phyloP scores from a whole-genome alignment of 768 basidiomycete species.

The Podaxis carcinomalis region DNA sequence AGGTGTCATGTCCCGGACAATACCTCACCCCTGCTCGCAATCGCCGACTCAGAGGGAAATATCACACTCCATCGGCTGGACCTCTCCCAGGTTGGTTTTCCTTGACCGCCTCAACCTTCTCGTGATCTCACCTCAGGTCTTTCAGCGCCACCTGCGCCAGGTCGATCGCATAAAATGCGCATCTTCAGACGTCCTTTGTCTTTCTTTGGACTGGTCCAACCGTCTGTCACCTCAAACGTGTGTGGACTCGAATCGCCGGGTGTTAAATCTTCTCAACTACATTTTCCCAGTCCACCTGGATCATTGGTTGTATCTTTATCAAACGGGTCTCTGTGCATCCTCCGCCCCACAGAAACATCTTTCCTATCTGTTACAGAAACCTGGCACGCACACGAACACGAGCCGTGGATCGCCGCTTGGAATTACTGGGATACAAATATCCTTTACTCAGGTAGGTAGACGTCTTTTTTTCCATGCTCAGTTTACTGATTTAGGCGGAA shows the following conservation, averaged over 20 bases:
- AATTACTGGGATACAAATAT: slow-evolving; percentile 79
- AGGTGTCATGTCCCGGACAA: slow-evolving; percentile 57
- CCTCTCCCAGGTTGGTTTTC: slow-evolving; percentile 32
- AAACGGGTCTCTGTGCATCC: slow-evolving; percentile 65
- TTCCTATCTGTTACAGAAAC: slow-evolving; percentile 43
- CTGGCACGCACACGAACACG: slow-evolving; percentile 90
- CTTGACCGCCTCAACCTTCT: neutral
- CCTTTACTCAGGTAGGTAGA: slow-evolving; percentile 84
- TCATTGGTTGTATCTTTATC: slow-evolving; percentile 80
- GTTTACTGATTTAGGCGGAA: neutral
- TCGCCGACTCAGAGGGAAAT: slow-evolving; percentile 85
- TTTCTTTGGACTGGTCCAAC: slow-evolving; percentile 93
- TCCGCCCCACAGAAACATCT: slow-evolving; percentile 42
- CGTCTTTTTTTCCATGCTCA: neutral
- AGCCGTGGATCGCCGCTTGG: slow-evolving; percentile 94
- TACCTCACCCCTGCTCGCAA: slow-evolving; percentile 49
- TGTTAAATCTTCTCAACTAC: neutral
- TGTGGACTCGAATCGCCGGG: slow-evolving; percentile 9
- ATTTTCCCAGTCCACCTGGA: slow-evolving; percentile 37
- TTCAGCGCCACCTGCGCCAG: slow-evolving; percentile 35
- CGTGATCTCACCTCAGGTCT: neutral
- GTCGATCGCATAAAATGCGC: slow-evolving; percentile 44
- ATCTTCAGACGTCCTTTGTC: slow-evolving; percentile 62
- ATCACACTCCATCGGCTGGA: slow-evolving; percentile 62
- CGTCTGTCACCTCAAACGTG: slow-evolving; percentile 49